Evolutionary conservation across 108 stramenopile genomes (phyloP), one percentile per base, ranked within the genome.

Genomic region (Cyclotella kingstonii): DNA sequence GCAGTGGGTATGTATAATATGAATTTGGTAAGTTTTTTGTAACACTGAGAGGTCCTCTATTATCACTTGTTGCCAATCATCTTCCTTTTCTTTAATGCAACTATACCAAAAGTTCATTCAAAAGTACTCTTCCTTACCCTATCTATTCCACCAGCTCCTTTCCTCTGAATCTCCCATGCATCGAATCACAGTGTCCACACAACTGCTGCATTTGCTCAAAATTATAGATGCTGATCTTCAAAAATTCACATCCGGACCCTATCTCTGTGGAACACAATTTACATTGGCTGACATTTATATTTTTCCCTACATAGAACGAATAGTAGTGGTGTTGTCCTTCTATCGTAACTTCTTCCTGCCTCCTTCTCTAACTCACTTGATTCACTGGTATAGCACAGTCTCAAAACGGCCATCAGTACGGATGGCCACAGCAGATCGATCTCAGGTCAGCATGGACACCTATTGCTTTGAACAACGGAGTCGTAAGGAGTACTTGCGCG

Each of bases 281-380:
- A 73, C 72, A 14, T 30, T 73, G 33, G 72, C 72, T 21, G 72
- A 73, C 31, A 54, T 65, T 11, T 45, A 41, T 43, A 59, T 73
- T 10, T 65, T 57, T 54, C 72, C 72, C 35, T 41, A 50, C 3
- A 52, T 73, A 12, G 72, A 73, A 35, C 72, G 57, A 2, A 73
- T 73, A 3, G 72, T 73, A 6, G 50, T 73, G 3, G 71, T 73
- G 3, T 21, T 73, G 40, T 73, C 72, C 1, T 18, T 27, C 11
- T 73, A 73, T 54, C 63, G 72, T 10, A 60, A 54, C 41, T 73
- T 73, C 31, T 73, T 54, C 33, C 59, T 73, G 34, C 72, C 72
- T 19, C 34, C 58, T 0, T 73, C 72, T 0, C 30, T 73, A 15
- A 39, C 54, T 8, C 17, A 54, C 45, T 43, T 73, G 62, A 29